Percentiles rank a stretch among this genome's conserved stretches.
Evolutionary conservation across 1,139 yeast genomes (phyloP).

Genomic region (Hanseniaspora uvarum): DNA sequence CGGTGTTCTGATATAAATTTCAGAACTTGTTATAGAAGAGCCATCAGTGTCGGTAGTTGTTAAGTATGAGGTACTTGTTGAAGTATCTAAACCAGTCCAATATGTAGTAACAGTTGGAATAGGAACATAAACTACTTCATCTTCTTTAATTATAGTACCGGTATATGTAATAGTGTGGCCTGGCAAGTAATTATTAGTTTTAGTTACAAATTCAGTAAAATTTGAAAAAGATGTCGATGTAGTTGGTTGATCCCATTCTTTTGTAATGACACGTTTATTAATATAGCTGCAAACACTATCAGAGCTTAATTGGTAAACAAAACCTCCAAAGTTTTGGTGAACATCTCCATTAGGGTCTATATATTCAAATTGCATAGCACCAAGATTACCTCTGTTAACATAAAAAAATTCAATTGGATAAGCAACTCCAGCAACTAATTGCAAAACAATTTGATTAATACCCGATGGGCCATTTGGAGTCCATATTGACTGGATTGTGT

Average conservation of each 20-base stretch:
- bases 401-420: slow-evolving; percentile 22
- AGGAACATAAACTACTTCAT: neutral
- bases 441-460: neutral
- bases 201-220: neutral
- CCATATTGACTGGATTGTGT: neutral
- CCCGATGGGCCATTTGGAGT: slow-evolving; percentile 1
- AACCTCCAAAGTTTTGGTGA: slow-evolving; percentile 1
- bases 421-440: slow-evolving; percentile 12
- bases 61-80: neutral
- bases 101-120: neutral
- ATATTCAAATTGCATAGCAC: slow-evolving; percentile 19
- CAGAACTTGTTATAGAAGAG: neutral
- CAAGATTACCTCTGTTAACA: slow-evolving; percentile 19
- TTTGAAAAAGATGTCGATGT: neutral
- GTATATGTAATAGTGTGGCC: slow-evolving; percentile 3
- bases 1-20: slow-evolving; percentile 18
- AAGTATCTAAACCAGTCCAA: slow-evolving; percentile 17
- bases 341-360: slow-evolving; percentile 20
- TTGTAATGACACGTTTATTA: neutral
- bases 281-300: neutral
- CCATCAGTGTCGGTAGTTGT: slow-evolving; percentile 14
- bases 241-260: neutral
- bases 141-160: neutral
- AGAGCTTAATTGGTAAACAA: neutral
- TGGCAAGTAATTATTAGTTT: slow-evolving; percentile 9